Evolutionary conservation across 306 rosid genomes (phyloP), one percentile per base, ranked within the genome.

Genomic region (Dalbergia oliveri): DNA sequence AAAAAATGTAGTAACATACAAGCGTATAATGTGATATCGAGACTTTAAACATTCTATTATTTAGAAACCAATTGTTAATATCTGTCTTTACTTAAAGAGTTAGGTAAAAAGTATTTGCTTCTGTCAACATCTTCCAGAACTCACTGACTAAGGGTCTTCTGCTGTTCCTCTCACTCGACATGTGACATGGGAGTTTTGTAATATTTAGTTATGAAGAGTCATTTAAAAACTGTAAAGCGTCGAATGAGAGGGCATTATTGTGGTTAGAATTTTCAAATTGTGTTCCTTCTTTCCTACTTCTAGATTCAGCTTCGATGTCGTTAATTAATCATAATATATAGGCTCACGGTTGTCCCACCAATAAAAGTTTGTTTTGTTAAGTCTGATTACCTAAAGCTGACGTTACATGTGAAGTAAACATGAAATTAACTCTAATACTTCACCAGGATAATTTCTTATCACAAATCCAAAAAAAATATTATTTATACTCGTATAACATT

Each of bases 41-140:
- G 71, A 45, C 69, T 37, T 45, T 13, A 18, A 71, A 54, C 69
- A 71, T 77, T 76, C 31, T 19, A 65, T 56, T 19, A 69, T 63
- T 33, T 31, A 18, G 43, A 64, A 63, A 72, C 5, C 79, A 78
- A 47, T 47, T 9, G 72, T n/a, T n/a, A 23, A 63, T 35, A 31
- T 15, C 39, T 65, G 66, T 45, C 11, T 67, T 21, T 15, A 69
- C 9, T 62, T 72, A 31, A 37, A 75, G 74, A 47, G 83, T 78
- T 78, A 56, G 86, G 76, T 58, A 72, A 65, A 78, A 83, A 73
- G 77, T 67, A 43, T 49, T 66, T 65, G 35, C 19, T 11, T 71
- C 63, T 39, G 35, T 84, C 73, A 49, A 62, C 73, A 67, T 68
- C 78, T 68, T 59, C 81, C 84, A 51, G 57, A 81, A 67, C 58